These are phyloP conservation scores for Paracamarosporium sp. DNA, from an alignment of 2,329 filamentous ascomycete species.

Conservation along the genomic window DNA sequence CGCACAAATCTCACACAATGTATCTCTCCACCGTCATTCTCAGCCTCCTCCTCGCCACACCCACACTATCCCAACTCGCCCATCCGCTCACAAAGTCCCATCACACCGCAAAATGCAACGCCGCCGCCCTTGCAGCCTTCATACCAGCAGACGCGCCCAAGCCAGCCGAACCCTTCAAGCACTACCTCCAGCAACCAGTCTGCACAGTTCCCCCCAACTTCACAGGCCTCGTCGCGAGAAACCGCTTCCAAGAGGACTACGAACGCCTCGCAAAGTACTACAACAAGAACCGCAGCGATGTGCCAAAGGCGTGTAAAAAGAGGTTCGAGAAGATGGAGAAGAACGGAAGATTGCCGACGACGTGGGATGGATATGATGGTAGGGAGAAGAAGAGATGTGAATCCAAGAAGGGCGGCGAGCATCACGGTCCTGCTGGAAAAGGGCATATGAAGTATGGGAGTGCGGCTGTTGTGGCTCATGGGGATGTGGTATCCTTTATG, in stretches of 20 bases:
- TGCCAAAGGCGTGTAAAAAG: not conserved
- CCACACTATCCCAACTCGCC: not conserved
- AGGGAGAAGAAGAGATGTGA: not conserved
- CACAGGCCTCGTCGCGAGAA: not conserved
- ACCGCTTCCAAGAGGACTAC: constrained; percentile 7
- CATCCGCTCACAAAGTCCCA: too few relatives aligned
- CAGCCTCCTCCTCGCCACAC: not conserved
- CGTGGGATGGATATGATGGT: not conserved
- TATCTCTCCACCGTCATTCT: too few relatives aligned
- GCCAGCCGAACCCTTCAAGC: not conserved
- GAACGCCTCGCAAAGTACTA: not conserved
- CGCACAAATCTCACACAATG: not conserved
- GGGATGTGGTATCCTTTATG: not conserved
- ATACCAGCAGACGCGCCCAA: not conserved
- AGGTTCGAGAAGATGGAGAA: not conserved
- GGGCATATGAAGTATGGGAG: not conserved
- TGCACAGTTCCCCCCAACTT: not conserved
- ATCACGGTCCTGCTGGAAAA: not conserved
- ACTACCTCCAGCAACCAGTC: not conserved
- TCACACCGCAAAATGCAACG: not conserved
- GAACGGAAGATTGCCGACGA: not conserved
- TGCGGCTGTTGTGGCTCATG: not conserved
- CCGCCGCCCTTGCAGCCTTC: not conserved
- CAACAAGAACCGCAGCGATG: not conserved
- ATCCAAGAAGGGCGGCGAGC: not conserved